Base-by-base conservation (phyloP, 1,139 yeast genomes). In the Wickerhamomyces sp. region DNA sequence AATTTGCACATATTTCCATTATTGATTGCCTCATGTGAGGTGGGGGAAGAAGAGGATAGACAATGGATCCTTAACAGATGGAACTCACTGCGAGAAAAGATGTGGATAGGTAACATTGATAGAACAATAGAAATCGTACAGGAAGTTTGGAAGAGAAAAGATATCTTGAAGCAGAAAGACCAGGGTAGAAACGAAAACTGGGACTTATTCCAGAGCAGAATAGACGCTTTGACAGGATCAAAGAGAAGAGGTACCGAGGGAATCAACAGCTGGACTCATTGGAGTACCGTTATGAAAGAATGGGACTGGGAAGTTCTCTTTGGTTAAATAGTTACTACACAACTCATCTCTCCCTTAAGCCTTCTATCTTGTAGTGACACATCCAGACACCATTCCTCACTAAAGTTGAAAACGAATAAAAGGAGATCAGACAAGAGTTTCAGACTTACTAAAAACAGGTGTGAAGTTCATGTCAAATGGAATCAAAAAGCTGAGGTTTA, bases 301-400 rank as follows among this genome's bases (percentile, higher is more conserved):
- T 80, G 87, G 87, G 80, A 81, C 1, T 79, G 87, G 86, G 86
- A 81, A 55, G 80, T 81, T 13, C 56, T 80, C 13, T 49, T 53
- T 40, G 58, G 54, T 3, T 49, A 13, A 17, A 13, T n/a, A n/a
- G n/a, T n/a, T n/a, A n/a, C n/a, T n/a, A n/a, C n/a, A n/a, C n/a
- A n/a, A n/a, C n/a, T n/a, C n/a, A n/a, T n/a, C n/a, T n/a, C n/a
- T n/a, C n/a, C n/a, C n/a, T n/a, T n/a, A n/a, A n/a, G n/a, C n/a
- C n/a, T n/a, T n/a, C n/a, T n/a, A n/a, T n/a, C n/a, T n/a, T 21
- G 27, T 24, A 24, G 27, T 10, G 27, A 24, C 13, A 24, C 27
- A 24, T 14, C 27, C 13, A 14, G 27, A 24, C 27, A 24, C 13
- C 27, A 12, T 14, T 12, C 10, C 28, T 7, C 15, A 12, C 15